A percentile compares a stretch with the other conserved stretches of the same genome.
Evolutionary conservation across 176 grass and related monocot species (phyloP).

Genomic region (Cocos nucifera): DNA sequence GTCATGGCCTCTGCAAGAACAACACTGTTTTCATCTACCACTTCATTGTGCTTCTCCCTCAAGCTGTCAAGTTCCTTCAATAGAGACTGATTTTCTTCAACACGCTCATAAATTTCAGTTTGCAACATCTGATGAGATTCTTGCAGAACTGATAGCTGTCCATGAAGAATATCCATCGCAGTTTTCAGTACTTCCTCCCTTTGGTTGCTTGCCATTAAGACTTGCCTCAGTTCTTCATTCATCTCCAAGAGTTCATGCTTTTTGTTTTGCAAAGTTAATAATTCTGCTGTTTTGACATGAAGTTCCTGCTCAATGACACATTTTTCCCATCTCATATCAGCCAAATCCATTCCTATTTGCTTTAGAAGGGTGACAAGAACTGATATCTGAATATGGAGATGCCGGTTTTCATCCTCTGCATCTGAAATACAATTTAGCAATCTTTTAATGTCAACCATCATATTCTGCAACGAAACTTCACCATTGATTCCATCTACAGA

Average conservation of each 20-base stretch:
- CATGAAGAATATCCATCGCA: conserved; percentile 33
- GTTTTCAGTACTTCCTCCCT: conserved; percentile 43
- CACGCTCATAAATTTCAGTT: conserved; percentile 35
- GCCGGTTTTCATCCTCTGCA: conserved; percentile 40
- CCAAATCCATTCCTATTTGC: conserved; percentile 58
- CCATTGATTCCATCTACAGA: conserved; percentile 40
- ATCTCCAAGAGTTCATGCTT: conserved; percentile 26
- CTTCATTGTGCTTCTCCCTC: conserved; percentile 28
- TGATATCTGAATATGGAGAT: conserved; percentile 50
- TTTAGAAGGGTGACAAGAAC: conserved; percentile 49
- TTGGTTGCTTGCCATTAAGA: conserved; percentile 32
- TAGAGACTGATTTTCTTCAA: conserved; percentile 35
- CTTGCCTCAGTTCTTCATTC: conserved; percentile 46
- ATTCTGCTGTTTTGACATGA: conserved; percentile 29
- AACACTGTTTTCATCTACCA: conserved; percentile 34
- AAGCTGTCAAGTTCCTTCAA: conserved; percentile 37
- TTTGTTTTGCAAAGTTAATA: conserved; percentile 32
- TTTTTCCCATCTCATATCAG: conserved; percentile 47
- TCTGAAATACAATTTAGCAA: conserved; percentile 49
- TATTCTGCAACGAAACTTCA: conserved; percentile 46
- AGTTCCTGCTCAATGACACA: conserved; percentile 44
- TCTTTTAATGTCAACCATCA: conserved; percentile 44
- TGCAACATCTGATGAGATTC: conserved; percentile 26
- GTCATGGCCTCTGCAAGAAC: conserved; percentile 51
- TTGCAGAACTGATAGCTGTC: conserved; percentile 34